Conservation (phyloP, 2,329 filamentous ascomycete species). For the Ascocoryne sarcoides region DNA sequence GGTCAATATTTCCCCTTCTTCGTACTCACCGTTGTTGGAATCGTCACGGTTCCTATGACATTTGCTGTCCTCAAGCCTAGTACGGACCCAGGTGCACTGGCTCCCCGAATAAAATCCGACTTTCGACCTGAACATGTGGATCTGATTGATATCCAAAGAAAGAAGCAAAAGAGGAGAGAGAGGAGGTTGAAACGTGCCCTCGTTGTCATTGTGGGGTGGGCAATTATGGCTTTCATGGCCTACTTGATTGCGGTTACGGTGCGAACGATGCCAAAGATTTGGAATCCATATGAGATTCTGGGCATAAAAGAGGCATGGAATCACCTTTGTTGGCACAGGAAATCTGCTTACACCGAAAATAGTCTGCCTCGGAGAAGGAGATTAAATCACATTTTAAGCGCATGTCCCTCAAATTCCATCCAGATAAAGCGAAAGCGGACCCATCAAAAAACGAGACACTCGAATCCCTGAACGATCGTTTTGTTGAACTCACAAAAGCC, state of each 20-base stretch:
- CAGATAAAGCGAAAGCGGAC: constrained; percentile 85
- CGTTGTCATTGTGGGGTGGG: constrained; percentile 69
- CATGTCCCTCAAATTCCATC: constrained; percentile 79
- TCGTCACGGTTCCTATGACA: constrained; percentile 84
- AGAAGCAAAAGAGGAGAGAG: constrained; percentile 83
- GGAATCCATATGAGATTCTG: constrained; percentile 95
- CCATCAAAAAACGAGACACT: constrained; percentile 79
- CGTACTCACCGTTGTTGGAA: constrained; percentile 78
- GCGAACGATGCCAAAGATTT: constrained; percentile 64
- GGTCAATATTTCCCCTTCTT: constrained; percentile 99
- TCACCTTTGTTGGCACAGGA: not conserved
- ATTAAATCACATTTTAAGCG: constrained; percentile 89
- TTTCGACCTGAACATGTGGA: constrained; percentile 78
- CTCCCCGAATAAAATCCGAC: constrained; percentile 71
- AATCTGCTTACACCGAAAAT: constrained; percentile 17
- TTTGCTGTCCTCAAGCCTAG: constrained; percentile 77
- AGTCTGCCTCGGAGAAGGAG: constrained; percentile 77
- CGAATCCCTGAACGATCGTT: constrained; percentile 76
- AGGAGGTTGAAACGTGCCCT: constrained; percentile 77
- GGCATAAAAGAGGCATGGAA: constrained; percentile 68
- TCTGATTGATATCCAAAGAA: constrained; percentile 72
- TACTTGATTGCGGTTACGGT: constrained; percentile 82
- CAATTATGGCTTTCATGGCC: constrained; percentile 78
- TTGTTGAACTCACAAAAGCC: constrained; percentile 93
- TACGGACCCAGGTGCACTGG: constrained; percentile 68